These are phyloP conservation scores for Dactylonectria macrodidyma DNA, from an alignment of 2,329 filamentous ascomycete species.

Conservation along the genomic window DNA sequence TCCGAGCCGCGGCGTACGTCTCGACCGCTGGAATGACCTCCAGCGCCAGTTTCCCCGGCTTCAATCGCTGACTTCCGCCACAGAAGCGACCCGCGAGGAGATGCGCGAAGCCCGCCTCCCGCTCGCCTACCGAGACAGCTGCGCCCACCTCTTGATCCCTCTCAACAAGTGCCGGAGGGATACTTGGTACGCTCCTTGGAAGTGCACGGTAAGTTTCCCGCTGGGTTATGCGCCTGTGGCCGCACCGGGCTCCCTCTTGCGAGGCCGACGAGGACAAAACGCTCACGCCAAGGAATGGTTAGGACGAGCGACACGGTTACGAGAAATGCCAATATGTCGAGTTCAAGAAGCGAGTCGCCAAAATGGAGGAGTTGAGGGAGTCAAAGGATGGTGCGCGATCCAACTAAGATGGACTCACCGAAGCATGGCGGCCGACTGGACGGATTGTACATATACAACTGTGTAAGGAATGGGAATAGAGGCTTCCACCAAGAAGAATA, in stretches of 20 bases:
- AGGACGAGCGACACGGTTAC: slow-evolving; percentile 98
- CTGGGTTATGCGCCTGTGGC: neutral
- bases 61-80: slow-evolving; percentile 41
- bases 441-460: slow-evolving; percentile 52
- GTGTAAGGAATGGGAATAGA: slow-evolving; percentile 48
- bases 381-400: slow-evolving; percentile 88
- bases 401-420: slow-evolving; percentile 71
- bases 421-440: slow-evolving; percentile 39
- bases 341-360: slow-evolving; percentile 98
- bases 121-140: slow-evolving; percentile 93
- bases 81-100: slow-evolving; percentile 87
- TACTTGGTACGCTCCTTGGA: slow-evolving; percentile 96
- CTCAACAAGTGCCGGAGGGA: slow-evolving; percentile 95
- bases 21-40: slow-evolving; percentile 7
- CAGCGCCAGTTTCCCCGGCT: slow-evolving; percentile 30
- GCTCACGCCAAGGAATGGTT: slow-evolving; percentile 44
- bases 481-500: slow-evolving; percentile 42
- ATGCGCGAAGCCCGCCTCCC: slow-evolving; percentile 94
- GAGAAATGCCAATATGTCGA: slow-evolving; percentile 99
- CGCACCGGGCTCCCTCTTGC: neutral
- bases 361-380: slow-evolving; percentile 96
- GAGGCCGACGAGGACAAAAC: slow-evolving; percentile 16
- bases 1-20: slow-evolving; percentile 58
- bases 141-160: slow-evolving; percentile 93
- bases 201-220: slow-evolving; percentile 83